Conservation (phyloP, 805 yeast genomes). For the Metschnikowia dekortorum region DNA sequence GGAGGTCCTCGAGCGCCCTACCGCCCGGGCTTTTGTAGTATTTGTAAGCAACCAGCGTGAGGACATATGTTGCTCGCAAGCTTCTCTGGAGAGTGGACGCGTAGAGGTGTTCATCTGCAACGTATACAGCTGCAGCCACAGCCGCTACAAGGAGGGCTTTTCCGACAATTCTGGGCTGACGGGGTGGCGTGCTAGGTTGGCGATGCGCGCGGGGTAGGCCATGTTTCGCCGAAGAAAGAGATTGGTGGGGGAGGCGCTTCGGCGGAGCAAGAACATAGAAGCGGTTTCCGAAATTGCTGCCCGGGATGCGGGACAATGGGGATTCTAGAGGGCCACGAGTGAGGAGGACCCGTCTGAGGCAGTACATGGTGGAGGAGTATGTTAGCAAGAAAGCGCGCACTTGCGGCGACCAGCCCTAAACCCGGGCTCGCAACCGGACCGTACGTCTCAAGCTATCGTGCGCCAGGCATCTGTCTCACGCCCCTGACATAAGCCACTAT, state of each 20-base stretch:
- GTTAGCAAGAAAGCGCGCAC: not conserved
- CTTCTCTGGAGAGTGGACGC: slow-evolving; percentile 54
- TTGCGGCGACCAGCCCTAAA: too few relatives aligned
- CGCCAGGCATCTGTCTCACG: too few relatives aligned
- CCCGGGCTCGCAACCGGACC: too few relatives aligned
- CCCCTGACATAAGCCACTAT: too few relatives aligned
- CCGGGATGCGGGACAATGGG: not conserved
- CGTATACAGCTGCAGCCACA: slow-evolving; percentile 17
- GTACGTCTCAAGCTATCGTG: too few relatives aligned
- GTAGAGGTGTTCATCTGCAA: slow-evolving; percentile 35
- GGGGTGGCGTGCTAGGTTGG: not conserved
- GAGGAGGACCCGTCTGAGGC: not conserved
- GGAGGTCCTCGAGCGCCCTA: slow-evolving; percentile 44
- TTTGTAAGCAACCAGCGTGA: slow-evolving; percentile 52
- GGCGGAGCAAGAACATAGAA: too few relatives aligned
- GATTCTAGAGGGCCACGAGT: not conserved
- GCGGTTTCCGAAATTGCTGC: too few relatives aligned
- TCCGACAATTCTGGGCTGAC: not conserved
- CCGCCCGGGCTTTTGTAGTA: slow-evolving; percentile 46
- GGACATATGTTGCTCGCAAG: slow-evolving; percentile 42
- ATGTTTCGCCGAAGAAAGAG: too few relatives aligned
- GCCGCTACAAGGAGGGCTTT: not conserved
- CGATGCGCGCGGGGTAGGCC: not conserved
- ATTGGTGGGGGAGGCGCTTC: too few relatives aligned
- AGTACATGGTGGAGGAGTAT: not conserved